These are phyloP conservation scores for Cordyceps cateniannulata DNA, from an alignment of 2,329 filamentous ascomycete genomes.

Conservation along the genomic window DNA sequence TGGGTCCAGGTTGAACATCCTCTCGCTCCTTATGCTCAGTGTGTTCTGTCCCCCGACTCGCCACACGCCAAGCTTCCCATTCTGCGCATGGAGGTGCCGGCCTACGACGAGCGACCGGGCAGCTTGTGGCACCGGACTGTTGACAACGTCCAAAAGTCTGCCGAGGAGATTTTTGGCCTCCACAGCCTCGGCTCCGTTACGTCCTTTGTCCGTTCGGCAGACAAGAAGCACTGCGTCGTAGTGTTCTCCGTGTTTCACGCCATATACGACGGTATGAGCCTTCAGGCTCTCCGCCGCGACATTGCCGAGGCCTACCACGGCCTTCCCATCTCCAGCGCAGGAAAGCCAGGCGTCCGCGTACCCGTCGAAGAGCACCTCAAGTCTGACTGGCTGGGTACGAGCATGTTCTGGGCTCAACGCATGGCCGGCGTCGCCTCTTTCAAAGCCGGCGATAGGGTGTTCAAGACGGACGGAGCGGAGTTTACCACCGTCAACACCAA, in stretches of 20 bases:
- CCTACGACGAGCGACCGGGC: not conserved
- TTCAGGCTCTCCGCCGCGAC: constrained; percentile 9
- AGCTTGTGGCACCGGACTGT: constrained; percentile 11
- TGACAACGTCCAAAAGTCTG: constrained; percentile 8
- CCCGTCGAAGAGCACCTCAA: constrained; percentile 11
- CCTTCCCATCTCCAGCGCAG: constrained; percentile 9
- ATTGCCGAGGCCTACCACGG: constrained; percentile 10
- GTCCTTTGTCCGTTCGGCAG: constrained; percentile 8
- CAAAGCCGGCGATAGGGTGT: not conserved
- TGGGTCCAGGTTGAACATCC: constrained; percentile 14
- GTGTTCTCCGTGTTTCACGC: constrained; percentile 29
- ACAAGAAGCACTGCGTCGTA: constrained; percentile 17
- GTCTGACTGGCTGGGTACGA: constrained; percentile 13
- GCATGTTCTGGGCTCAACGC: constrained; percentile 12
- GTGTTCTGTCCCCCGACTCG: constrained; percentile 8
- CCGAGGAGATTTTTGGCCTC: constrained; percentile 11
- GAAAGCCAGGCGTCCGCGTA: constrained; percentile 9
- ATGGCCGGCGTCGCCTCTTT: constrained; percentile 7
- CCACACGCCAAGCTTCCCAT: constrained; percentile 5
- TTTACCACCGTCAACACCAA: constrained; percentile 2
- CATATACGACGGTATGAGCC: constrained; percentile 17
- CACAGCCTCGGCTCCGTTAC: constrained; percentile 10
- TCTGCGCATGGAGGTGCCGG: constrained; percentile 2
- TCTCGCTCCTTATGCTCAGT: constrained; percentile 14
- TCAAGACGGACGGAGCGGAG: not conserved